These are phyloP conservation scores for Yamadazyma nakazawae DNA, from an alignment of 805 yeast genomes.

Conservation along the genomic window DNA sequence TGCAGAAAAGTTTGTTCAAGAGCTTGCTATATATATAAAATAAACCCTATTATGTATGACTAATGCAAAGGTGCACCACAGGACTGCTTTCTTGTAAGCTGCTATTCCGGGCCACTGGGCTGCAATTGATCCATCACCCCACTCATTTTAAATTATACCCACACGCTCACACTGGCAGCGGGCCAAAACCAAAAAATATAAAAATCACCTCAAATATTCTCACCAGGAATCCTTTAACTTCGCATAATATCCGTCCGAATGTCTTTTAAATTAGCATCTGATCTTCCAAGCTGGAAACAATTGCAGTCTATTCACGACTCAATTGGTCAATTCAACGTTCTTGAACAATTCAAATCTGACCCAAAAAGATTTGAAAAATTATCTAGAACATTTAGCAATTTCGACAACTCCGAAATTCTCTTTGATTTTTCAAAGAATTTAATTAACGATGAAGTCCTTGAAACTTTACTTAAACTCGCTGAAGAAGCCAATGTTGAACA, in stretches of 20 bases:
- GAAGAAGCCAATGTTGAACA: slow-evolving; percentile 84
- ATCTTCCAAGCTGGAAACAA: slow-evolving; percentile 81
- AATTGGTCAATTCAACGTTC: slow-evolving; percentile 71
- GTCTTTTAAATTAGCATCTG: slow-evolving; percentile 42
- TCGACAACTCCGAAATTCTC: slow-evolving; percentile 81
- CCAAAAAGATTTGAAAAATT: slow-evolving; percentile 70
- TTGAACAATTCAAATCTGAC: slow-evolving; percentile 75
- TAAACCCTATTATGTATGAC: too few species aligned
- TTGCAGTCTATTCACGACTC: slow-evolving; percentile 68
- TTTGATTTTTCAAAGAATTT: slow-evolving; percentile 96
- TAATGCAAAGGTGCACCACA: too few species aligned
- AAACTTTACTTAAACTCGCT: slow-evolving; percentile 71
- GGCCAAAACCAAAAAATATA: slow-evolving; percentile 5
- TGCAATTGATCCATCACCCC: too few species aligned
- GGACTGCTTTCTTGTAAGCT: too few species aligned
- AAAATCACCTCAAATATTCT: neutral
- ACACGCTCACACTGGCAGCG: neutral
- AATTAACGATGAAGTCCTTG: slow-evolving; percentile 77
- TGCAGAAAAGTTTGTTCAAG: too few species aligned
- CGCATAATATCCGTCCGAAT: slow-evolving; percentile 2
- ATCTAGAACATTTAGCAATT: slow-evolving; percentile 76
- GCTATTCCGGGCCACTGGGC: too few species aligned
- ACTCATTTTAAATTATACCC: too few species aligned
- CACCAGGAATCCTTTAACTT: neutral
- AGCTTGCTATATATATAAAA: too few species aligned